phyloP scores from a whole-genome alignment of 768 basidiomycete genomes.

The Cyclocybe aegerita region DNA sequence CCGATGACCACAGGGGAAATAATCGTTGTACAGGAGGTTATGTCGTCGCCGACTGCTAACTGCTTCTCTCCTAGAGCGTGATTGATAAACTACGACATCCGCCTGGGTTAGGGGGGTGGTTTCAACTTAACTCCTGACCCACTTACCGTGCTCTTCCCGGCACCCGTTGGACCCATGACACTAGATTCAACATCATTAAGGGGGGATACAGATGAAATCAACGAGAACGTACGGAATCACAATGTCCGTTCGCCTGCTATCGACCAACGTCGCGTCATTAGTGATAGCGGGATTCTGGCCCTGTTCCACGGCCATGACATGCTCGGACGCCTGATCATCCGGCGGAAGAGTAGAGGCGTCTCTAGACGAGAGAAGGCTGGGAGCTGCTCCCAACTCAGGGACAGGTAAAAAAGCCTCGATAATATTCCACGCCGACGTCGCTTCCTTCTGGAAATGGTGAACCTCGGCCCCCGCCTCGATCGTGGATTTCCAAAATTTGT shows the following conservation, averaged over 20 bases:
- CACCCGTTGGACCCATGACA: conserved; percentile 5
- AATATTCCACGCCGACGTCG: neutral
- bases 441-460: neutral
- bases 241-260: neutral
- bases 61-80: neutral
- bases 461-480: neutral
- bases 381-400: neutral
- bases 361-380: neutral
- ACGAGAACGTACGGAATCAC: conserved; percentile 8
- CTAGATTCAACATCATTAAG: neutral
- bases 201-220: neutral
- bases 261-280: neutral
- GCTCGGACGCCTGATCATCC: too few relatives aligned
- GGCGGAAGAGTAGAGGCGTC: too few relatives aligned
- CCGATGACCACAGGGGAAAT: neutral
- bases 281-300: too few relatives aligned
- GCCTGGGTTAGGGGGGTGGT: neutral
- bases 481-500: neutral
- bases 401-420: neutral
- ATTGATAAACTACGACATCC: conserved; percentile 1
- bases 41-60: conserved; percentile 4
- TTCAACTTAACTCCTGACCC: neutral
- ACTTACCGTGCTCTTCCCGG: conserved; percentile 2
- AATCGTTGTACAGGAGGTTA: neutral
- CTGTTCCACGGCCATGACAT: too few relatives aligned